Evolutionary conservation across 495 filamentous ascomycete genomes (phyloP).

Genomic region (Hypoxylon perforatum): DNA sequence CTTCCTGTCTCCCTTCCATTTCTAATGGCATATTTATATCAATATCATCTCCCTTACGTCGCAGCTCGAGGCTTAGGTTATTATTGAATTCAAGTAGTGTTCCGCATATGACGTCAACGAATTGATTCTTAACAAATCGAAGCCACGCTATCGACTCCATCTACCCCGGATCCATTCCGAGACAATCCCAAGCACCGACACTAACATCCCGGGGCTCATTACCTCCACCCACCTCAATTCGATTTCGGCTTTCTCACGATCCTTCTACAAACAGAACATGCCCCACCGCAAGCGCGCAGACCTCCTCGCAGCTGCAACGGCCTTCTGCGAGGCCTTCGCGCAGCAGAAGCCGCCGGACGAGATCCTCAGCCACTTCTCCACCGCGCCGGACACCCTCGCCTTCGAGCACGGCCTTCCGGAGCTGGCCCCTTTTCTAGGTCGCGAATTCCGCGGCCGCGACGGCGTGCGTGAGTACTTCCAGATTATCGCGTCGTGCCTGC

Average conservation of each 20-base stretch:
- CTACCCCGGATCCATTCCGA: too few species aligned
- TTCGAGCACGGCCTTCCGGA: conserved; percentile 67
- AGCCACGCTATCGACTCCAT: too few species aligned
- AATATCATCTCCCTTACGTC: too few species aligned
- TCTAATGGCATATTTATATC: too few species aligned
- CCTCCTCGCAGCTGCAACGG: conserved; percentile 55
- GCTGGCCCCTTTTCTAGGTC: conserved; percentile 68
- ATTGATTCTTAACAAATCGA: too few species aligned
- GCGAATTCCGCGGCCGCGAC: conserved; percentile 60
- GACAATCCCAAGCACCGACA: neutral
- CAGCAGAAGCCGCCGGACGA: conserved; percentile 40
- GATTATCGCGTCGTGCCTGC: conserved; percentile 52
- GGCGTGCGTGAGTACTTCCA: conserved; percentile 63
- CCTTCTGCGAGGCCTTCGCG: conserved; percentile 63
- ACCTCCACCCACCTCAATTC: neutral
- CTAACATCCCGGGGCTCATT: neutral
- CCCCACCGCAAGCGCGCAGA: conserved; percentile 42
- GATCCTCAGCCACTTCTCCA: conserved; percentile 66
- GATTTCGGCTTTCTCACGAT: neutral
- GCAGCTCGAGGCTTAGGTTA: too few species aligned
- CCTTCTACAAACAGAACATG: conserved; percentile 5
- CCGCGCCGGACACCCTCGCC: conserved; percentile 44
- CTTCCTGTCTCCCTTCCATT: too few species aligned
- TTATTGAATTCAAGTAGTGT: too few species aligned
- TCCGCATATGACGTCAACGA: too few species aligned